Base-by-base conservation (phyloP, 371 early-diverging fungal species). In the Cokeromyces recurvatus region DNA sequence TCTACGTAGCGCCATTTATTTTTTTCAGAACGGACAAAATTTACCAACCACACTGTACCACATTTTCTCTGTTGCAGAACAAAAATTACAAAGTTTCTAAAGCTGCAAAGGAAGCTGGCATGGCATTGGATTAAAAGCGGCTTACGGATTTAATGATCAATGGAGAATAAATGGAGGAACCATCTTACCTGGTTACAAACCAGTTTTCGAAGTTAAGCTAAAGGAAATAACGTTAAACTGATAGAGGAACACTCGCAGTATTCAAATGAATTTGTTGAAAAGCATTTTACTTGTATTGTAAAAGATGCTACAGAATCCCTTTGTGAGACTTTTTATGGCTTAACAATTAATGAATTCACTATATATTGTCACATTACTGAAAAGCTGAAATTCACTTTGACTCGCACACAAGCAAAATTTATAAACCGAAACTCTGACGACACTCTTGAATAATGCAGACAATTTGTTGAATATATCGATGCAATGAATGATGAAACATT, bases 311-410 rank as follows among this genome's bases (percentile, higher is more conserved):
- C 29, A 29, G 29, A 5, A 8, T 8, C 8, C 39, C 48, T 57
- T 43, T 51, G 51, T 44, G 39, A 57, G 15, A 32, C 40, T 29
- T 51, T 57, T 38, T 36, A 52, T 2, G 41, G 22, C 20, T 29
- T 48, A 29, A 40, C 22, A 29, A 44, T 57, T 22, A 43, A 31
- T 23, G 32, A 50, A 4, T 57, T 47, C 10, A 39, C 37, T 29
- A 48, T 51, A 19, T 48, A 51, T 44, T 43, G 47, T 22, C 51
- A 52, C 19, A 34, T 57, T 16, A 44, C 45, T 27, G 29, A 52
- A 9, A 57, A 52, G 37, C 39, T 52, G 0, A 24, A 40, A 16
- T 48, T 57, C 31, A 43, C 47, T 17, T 40, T 57, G 14, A 46
- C 51, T 23, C 51, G 47, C 11, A 48, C 51, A 21, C 48, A 48